Evolutionary conservation across 257 asterid species (phyloP).

Genomic region (Misopates orontium): DNA sequence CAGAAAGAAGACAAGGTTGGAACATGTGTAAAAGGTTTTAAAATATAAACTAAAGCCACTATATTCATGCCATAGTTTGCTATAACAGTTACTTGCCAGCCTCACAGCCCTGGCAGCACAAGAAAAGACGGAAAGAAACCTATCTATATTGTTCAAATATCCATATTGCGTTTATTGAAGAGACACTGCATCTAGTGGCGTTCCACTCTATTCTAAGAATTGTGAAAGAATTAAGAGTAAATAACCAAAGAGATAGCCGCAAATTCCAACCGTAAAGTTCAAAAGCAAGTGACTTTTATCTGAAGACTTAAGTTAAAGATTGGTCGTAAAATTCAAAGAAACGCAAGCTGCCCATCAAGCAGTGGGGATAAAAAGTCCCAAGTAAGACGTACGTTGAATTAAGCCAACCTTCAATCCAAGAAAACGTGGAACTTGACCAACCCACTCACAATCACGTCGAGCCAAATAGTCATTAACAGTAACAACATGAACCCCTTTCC

Average conservation of each 20-base stretch:
- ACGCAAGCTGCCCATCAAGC: slow-evolving; percentile 13
- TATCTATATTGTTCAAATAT: no score
- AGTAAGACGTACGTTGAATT: slow-evolving; percentile 82
- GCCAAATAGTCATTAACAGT: slow-evolving; percentile 97
- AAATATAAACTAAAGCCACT: neutral
- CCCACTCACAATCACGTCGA: slow-evolving; percentile 98
- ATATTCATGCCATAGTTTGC: neutral
- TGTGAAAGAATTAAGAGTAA: no score
- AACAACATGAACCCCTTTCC: slow-evolving; percentile 91
- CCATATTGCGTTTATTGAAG: no score
- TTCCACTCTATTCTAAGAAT: no score
- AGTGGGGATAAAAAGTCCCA: slow-evolving; percentile 24
- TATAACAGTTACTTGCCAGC: no score
- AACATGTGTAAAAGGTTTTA: neutral
- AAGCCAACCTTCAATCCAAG: slow-evolving; percentile 99
- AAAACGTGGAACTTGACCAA: slow-evolving; percentile 98
- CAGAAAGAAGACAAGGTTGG: slow-evolving; percentile 6
- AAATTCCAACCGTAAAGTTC: neutral
- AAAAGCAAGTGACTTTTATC: slow-evolving; percentile 8
- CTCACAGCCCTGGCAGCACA: no score
- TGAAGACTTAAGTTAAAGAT: neutral
- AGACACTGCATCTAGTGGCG: no score
- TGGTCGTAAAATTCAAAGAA: slow-evolving; percentile 23
- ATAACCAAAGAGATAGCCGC: neutral
- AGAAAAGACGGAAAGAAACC: no score